Evolutionary conservation across 306 rosid genomes (phyloP), one percentile per base, ranked within the genome.

Genomic region (Vachellia pachyceras): DNA sequence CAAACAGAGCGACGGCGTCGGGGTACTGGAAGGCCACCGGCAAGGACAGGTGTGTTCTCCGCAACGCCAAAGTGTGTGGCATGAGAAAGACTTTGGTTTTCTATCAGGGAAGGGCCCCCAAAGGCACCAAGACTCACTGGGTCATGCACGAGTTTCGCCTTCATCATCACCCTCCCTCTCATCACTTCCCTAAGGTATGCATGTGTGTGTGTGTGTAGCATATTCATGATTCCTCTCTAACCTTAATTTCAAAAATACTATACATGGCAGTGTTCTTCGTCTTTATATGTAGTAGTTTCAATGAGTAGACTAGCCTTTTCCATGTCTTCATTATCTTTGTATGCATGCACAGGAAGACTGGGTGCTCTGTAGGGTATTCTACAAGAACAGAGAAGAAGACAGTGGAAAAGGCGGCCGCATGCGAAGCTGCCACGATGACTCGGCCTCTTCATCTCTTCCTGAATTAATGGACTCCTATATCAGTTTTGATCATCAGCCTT

Each of bases 11-110:
- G 20, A 94, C 98, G 0, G 92, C 92, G 0, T 83, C 94, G 3
- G 98, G 98, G 17, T 94, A 94, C 55, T 94, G 98, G 98, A 94
- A 94, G 86, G 98, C 98, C 45, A 94, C 98, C 0, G 98, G 98
- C 49, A 94, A 92, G 77, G 98, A 94, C 76, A 86, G 93, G 33
- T 14, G 90, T 0, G 77, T 92, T 73, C 83, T 80, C 7, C 82
- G 86, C 0, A 92, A 67, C 33, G 90, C 89, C 17, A 83, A 73
- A 7, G 92, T 92, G 65, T 94, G 92, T 7, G 98, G 97, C 3
- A 94, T 94, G 98, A 90, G 98, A 52, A 94, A 94, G 80, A 94
- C 98, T 29, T 77, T 94, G 82, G 98, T 94, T 33, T 94, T 94
- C 89, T 94, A 94, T 80, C 91, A 90, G 83, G 98, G 98, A 22